A percentile compares a stretch with the other conserved stretches of the same genome.
These are phyloP conservation scores for Diversispora epigaea DNA, from an alignment of 192 early-diverging fungal genomes.

Conservation along the genomic window DNA sequence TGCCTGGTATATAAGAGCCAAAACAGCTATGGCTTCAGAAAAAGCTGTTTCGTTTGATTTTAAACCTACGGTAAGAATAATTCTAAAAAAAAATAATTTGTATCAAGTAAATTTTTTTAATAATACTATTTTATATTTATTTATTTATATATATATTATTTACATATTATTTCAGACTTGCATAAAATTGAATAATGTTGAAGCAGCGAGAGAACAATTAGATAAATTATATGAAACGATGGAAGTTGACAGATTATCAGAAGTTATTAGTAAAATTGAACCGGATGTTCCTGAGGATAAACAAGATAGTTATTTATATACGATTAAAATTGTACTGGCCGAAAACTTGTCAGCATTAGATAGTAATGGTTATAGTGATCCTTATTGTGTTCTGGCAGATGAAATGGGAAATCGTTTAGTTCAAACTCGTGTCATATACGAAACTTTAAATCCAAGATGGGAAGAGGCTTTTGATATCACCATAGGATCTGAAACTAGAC, in stretches of 20 bases:
- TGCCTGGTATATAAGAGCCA: slow-evolving; percentile 41
- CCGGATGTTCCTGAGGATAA: slow-evolving; percentile 35
- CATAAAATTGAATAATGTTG: slow-evolving; percentile 59
- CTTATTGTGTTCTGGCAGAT: slow-evolving; percentile 65
- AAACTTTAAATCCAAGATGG: slow-evolving; percentile 78
- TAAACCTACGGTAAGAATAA: slow-evolving; percentile 43
- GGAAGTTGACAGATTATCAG: slow-evolving; percentile 54
- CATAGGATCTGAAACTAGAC: slow-evolving; percentile 45
- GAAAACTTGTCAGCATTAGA: slow-evolving; percentile 63
- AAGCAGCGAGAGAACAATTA: slow-evolving; percentile 49
- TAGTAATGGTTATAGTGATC: slow-evolving; percentile 59
- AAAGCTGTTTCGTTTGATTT: slow-evolving; percentile 50
- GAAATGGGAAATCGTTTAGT: slow-evolving; percentile 45
- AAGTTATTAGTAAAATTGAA: slow-evolving; percentile 44
- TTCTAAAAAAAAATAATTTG: too few relatives aligned
- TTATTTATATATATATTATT: neutral
- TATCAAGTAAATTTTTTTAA: neutral
- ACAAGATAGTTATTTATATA: slow-evolving; percentile 52
- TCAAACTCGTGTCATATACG: slow-evolving; percentile 60
- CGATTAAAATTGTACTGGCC: slow-evolving; percentile 68
- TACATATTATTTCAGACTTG: slow-evolving; percentile 43
- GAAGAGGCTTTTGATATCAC: slow-evolving; percentile 74
- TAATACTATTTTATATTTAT: neutral
- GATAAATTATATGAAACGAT: slow-evolving; percentile 56
- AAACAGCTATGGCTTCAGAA: slow-evolving; percentile 40